Evolutionary conservation across 2,329 filamentous ascomycete genomes (phyloP), one percentile per base, ranked within the genome.

Genomic region (Mycosphaerella arachidis): DNA sequence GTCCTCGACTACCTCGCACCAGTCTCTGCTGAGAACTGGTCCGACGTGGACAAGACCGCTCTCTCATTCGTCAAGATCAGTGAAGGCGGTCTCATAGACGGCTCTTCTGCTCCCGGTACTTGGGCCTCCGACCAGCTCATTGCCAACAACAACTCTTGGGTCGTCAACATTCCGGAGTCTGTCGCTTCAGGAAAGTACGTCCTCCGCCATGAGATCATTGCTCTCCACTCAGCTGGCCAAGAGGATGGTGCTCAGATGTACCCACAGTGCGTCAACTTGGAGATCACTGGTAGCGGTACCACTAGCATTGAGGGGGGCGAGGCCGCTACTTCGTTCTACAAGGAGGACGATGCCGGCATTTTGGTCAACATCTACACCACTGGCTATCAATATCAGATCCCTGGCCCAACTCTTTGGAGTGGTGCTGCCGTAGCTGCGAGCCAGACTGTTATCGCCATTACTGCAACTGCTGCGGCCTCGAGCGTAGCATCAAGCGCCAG

Each of bases 61-160:
- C 79, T 87, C 24, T 72, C 82, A 63, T 88, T 83, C 73, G 83
- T 86, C 79, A 89, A 89, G 79, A 86, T 88, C 62, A 79, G 81
- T 48, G 79, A 80, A 58, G 76, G 72, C 40, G 86, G 85, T 60
- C 78, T 84, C 63, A 74, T 82, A 61, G 69, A 75, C 59, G 76
- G 74, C 50, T 74, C 68, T 57, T 71, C 72, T 40, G 66, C 69
- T 12, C 75, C 79, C 0, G 79, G 81, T 45, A 74, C 72, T 50
- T 88, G 84, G 84, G 85, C 82, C 50, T 74, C 81, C 8, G 82
- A 85, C 63, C 70, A 79, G 58, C 72, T 83, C 61, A 77, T 82
- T 58, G 72, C 76, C 45, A 78, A 77, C 67, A 75, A 76, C 62
- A 76, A 78, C 46, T 75, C 76, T 52, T 81, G 82, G 66, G 70